These are phyloP conservation scores for Brachypodium distachyon DNA, from an alignment of 202 grass and related monocot species.

Conservation along the genomic window DNA sequence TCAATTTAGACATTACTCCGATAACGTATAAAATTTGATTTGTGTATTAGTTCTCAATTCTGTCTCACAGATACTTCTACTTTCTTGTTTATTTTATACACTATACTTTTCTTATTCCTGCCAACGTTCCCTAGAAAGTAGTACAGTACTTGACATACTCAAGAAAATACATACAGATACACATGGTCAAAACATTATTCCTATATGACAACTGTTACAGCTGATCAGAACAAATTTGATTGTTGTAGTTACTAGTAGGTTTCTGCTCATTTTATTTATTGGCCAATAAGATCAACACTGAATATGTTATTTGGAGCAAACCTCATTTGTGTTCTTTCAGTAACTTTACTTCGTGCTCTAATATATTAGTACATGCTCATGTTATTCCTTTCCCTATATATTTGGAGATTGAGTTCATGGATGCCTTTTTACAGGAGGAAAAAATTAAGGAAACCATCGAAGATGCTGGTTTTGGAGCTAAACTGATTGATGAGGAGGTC, in stretches of 20 bases:
- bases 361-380: background rate
- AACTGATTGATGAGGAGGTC: slow-evolving; percentile 55
- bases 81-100: background rate
- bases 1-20: background rate
- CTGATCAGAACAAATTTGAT: background rate
- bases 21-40: background rate
- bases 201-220: background rate
- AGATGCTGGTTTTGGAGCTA: slow-evolving; percentile 77
- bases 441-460: slow-evolving; percentile 82
- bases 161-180: no score
- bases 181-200: no score
- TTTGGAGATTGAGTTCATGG: slow-evolving; percentile 10
- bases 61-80: background rate
- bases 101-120: background rate
- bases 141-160: no score
- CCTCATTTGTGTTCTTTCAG: background rate
- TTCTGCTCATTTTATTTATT: background rate
- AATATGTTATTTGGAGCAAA: background rate
- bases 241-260: background rate
- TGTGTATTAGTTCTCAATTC: background rate
- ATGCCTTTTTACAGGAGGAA: slow-evolving; percentile 50
- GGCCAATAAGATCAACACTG: no score
- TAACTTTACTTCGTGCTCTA: background rate
- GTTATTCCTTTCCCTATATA: background rate
- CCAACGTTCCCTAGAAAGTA: background rate